Evolutionary conservation across 768 basidiomycete genomes (phyloP), one percentile per base, ranked within the genome.

Genomic region (Mycena rosella): DNA sequence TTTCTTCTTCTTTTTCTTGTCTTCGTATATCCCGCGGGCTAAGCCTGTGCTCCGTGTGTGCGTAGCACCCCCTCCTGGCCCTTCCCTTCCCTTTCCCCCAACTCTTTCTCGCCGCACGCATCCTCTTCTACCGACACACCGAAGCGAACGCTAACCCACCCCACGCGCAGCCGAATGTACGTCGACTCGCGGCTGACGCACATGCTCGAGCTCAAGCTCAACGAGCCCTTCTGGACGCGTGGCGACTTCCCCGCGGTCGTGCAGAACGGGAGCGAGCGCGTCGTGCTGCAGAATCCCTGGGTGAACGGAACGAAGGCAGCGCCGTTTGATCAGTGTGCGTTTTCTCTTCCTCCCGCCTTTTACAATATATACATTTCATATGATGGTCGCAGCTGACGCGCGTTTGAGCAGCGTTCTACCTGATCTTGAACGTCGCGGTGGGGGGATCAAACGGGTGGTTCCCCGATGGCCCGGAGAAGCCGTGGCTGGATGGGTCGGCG

Each of bases 381-480:
- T n/a, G n/a, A n/a, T n/a, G n/a, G n/a, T n/a, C n/a, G n/a, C n/a
- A n/a, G 38, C 38, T 40, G 38, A 40, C 38, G 38, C 11, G 38
- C 10, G 5, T n/a, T n/a, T n/a, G 42, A 6, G 8, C 69, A 92
- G 91, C 87, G 13, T 96, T 98, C 82, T 97, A 95, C 79, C 85
- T 98, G 42, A 91, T 94, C 70, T 78, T 97, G 77, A 86, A 93
- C 72, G 86, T 96, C 56, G 94, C 89, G 10, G 91, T 95, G 38
- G 96, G 96, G 10, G 93, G 94, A 2, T 96, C 94, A 24, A 94
- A 90, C 74, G 96, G 96, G 6, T 96, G 94, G 94, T 96, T 96
- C 88, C 93, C 93, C 7, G 96, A 98, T 76, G 87, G 88, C 48
- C 81, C 80, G n/a, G 89, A 87, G 74, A 95, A 95, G 79, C 93